These are phyloP conservation scores for Lactifluus rugatus DNA, from an alignment of 768 basidiomycete genomes.

Conservation along the genomic window DNA sequence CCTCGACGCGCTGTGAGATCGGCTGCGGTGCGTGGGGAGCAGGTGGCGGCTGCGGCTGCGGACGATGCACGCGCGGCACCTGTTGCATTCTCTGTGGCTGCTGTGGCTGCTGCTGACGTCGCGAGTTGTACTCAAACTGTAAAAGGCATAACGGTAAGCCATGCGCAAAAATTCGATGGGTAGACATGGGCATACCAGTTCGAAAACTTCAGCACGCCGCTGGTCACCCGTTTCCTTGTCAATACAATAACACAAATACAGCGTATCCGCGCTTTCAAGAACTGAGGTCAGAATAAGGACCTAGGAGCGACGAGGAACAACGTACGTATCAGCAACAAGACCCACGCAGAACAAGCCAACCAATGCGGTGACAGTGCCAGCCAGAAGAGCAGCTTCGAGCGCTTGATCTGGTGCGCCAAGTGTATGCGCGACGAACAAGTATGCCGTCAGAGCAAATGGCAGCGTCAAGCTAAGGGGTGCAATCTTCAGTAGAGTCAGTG, in stretches of 20 bases:
- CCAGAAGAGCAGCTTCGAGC: constrained; percentile 63
- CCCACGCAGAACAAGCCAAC: constrained; percentile 80
- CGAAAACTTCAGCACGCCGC: constrained; percentile 44
- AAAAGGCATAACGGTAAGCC: not conserved
- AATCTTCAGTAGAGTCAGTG: constrained; percentile 64
- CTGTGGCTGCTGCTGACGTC: not conserved
- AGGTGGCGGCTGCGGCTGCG: not conserved
- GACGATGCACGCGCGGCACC: constrained; percentile 2
- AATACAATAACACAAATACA: constrained; percentile 61
- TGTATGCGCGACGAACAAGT: constrained; percentile 83
- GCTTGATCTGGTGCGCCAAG: constrained; percentile 61
- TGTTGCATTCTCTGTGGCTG: constrained; percentile 4
- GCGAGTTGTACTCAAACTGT: constrained; percentile 18
- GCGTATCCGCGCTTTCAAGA: constrained; percentile 43
- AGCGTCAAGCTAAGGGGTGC: constrained; percentile 73
- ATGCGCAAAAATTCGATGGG: not conserved
- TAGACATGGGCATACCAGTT: constrained; percentile 35
- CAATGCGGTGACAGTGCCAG: constrained; percentile 69
- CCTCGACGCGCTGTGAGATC: constrained; percentile 19
- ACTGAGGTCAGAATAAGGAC: not conserved
- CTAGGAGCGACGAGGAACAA: not conserved
- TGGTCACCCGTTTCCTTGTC: constrained; percentile 45
- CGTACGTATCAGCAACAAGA: constrained; percentile 66
- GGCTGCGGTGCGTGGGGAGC: constrained; percentile 15
- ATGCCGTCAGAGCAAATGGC: constrained; percentile 73